Evolutionary conservation across 1,284 basidiomycete species (phyloP), one percentile per base, ranked within the genome.

Genomic region (Phylloboletellus chloephorus): DNA sequence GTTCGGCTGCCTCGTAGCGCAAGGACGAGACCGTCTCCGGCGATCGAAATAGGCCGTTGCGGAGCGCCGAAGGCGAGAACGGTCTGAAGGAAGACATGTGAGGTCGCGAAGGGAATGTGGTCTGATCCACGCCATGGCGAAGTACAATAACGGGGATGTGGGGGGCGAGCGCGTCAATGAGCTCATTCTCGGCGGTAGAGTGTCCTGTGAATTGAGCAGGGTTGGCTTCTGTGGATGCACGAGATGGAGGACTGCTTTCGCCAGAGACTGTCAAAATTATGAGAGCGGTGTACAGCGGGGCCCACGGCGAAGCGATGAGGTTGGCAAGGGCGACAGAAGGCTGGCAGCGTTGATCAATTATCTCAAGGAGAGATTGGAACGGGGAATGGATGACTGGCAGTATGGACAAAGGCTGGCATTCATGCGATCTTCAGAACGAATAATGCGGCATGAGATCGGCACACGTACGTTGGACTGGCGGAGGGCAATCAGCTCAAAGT

Each of bases 1-100:
- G 71, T 36, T 81, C 77, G 0, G 76, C 69, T 1, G 78, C 78
- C 53, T 85, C 82, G n/a, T 61, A 63, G 21, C 82, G 72, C 32
- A 85, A 64, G 1, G 66, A 53, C 0, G 69, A 64, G 12, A 83
- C 63, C 0, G 71, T 78, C 43, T 78, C 77, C 0, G 79, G 78
- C 1, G 74, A 71, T 47, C 70, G 74, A 57, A 83, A 82, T 13
- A 84, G 63, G 9, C 76, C 76, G 13, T 59, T 58, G 13, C 78
- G 74, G n/a, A 83, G 67, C 3, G 73, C 69, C 12, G 67, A 52
- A 10, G 71, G 51, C 2, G 74, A 71, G 3, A 63, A 46, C 12
- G 81, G 78, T 8, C 65, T 65, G 60, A 82, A 78, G 19, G 71
- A 58, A 20, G 80, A 78, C 38, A 78, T 58, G 41, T 69, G 67